Evolutionary conservation across 73 alveolate species (phyloP), one percentile per base, ranked within the genome.

Genomic region (Stentor roeselii): DNA sequence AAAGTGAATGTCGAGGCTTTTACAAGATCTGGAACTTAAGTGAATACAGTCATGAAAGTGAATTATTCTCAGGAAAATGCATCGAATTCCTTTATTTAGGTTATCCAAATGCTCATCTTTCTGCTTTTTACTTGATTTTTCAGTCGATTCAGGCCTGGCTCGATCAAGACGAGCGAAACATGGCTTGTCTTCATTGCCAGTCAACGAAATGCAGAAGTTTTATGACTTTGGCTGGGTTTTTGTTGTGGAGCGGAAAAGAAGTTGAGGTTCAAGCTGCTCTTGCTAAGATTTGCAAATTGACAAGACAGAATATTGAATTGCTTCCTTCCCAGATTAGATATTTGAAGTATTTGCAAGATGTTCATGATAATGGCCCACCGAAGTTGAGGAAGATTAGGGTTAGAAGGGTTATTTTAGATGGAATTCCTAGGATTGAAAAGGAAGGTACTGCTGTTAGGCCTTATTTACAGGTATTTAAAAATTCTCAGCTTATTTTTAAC

Each of bases 121-220:
- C n/a, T 27, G 80, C 34, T n/a, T 27, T 67, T 34, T 67, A 27
- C 41, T 67, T 40, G 21, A 67, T 67, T 30, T 67, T 21, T 2
- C 11, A n/a, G 1, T 67, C 80, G 34, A 67, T 67, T 32, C n/a
- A 67, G 34, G 37, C 50, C 0, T 67, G 80, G 80, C 80, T 67
- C 34, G 41, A 67, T 30, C 11, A 36, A 21, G 80, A 67, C 34
- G 50, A 36, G 14, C 42, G 34, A 67, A 67, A 67, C 37, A 67
- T 67, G 27, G 80, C 80, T 1, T 21, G 21, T 15, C 21, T 67
- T 27, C 80, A 67, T 67, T 67, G 80, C 41, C 80, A 67, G 41
- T 15, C 80, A 67, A 67, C 80, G 11, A 67, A 67, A 67, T 36
- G 41, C 41, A n/a, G 80, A 67, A 67, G 80, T 32, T 67, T 30